Evolutionary conservation across 2,329 filamentous ascomycete species (phyloP), one percentile per base, ranked within the genome.

Genomic region (Phaeosphaeriaceae sp.): DNA sequence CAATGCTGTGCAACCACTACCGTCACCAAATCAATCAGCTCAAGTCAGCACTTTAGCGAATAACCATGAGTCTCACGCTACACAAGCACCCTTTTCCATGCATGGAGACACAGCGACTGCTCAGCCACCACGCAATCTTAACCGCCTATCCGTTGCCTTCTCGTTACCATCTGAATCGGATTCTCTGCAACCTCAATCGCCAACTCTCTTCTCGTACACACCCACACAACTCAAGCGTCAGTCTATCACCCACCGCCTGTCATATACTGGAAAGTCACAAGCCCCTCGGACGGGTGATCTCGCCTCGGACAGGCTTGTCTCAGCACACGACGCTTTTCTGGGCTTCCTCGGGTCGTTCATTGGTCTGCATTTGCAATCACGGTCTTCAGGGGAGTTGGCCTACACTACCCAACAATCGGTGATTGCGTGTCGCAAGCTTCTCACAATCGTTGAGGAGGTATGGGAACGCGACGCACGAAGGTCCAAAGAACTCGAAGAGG

Each of bases 331-430:
- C 79, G 87, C 87, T 7, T 97, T 98, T 71, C 82, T 99, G 53
- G 95, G 93, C 7, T 91, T 93, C 72, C 86, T 99, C 51, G 94
- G 92, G 51, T 96, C 92, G 4, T 97, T 98, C 75, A 94, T 98
- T 74, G 95, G 95, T 17, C 85, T 97, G 55, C 92, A 97, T 76
- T 83, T 97, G 59, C 93, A 97, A 75, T 95, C 93, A n/a, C 90
- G 95, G 61, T 95, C 93, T 7, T 90, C 92, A 9, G 87, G 90
- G 1, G 93, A 97, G 74, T 84, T 98, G 49, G 88, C 93, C 31
- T 80, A 89, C 11, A 93, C 91, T 17, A 94, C 96, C 48, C 89
- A 91, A 72, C 89, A 94, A 74, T 92, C 93, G 9, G 91, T 93
- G 10, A 84, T 88, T 7, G 93, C 93, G 2, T 96, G 93, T 62